Percentiles rank a stretch among this genome's conserved stretches.
These are phyloP conservation scores for Pinus tabuliformis DNA, from an alignment of 75 land plant genomes.

Conservation along the genomic window DNA sequence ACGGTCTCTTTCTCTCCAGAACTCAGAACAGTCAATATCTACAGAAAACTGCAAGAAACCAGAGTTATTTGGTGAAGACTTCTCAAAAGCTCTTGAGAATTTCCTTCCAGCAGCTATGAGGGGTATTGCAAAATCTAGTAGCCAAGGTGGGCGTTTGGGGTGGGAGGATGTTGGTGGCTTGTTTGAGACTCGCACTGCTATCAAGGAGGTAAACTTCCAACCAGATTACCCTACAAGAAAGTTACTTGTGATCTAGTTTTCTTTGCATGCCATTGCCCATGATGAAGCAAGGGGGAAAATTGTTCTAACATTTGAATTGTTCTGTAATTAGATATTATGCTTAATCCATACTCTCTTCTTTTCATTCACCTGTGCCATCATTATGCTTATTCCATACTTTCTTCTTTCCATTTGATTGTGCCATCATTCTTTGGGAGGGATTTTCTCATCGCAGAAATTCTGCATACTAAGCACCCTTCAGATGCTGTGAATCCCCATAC, in stretches of 20 bases:
- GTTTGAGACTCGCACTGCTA: constrained; percentile 56
- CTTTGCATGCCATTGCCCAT: neutral
- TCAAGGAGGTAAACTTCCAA: constrained; percentile 73
- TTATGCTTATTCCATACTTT: too few relatives aligned
- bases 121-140: constrained; percentile 67
- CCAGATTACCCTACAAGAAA: neutral
- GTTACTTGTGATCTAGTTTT: neutral
- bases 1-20: constrained; percentile 40
- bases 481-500: too few relatives aligned
- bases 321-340: neutral
- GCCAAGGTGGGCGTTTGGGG: constrained; percentile 61
- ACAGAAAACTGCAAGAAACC: constrained; percentile 15
- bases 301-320: neutral
- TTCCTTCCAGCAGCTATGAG: constrained; percentile 90
- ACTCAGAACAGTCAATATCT: neutral
- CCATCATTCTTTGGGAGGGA: neutral
- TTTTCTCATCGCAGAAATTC: too few relatives aligned
- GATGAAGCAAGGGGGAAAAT: neutral
- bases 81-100: constrained; percentile 70
- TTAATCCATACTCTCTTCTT: neutral
- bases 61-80: constrained; percentile 54
- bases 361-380: neutral
- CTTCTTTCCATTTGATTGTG: neutral
- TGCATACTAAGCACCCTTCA: too few relatives aligned
- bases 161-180: constrained; percentile 99